Conservation (phyloP, 1,139 yeast species). For the Sugiyamaella sp. region DNA sequence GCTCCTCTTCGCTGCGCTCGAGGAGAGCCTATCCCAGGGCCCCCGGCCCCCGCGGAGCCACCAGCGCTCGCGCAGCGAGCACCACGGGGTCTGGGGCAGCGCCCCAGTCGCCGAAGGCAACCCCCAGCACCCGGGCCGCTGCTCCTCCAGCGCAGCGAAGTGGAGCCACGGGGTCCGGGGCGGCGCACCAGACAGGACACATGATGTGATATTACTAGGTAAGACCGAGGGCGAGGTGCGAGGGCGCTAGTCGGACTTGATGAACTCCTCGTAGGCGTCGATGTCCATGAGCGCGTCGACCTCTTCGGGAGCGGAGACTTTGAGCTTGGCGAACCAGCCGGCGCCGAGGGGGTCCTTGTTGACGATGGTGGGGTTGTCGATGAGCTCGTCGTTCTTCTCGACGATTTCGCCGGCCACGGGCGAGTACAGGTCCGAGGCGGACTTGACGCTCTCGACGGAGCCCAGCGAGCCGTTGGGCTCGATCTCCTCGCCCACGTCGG, state of each 20-base stretch:
- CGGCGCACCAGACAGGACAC: too few relatives aligned
- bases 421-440: conserved; percentile 89
- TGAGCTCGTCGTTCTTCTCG: conserved; percentile 69
- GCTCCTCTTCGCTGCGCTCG: not conserved
- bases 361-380: conserved; percentile 72
- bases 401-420: conserved; percentile 81
- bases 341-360: conserved; percentile 90
- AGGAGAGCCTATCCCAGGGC: not conserved
- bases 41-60: too few relatives aligned
- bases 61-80: not conserved
- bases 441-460: conserved; percentile 91
- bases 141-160: too few relatives aligned
- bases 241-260: conserved; percentile 47
- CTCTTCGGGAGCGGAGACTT: conserved; percentile 50
- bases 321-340: conserved; percentile 88
- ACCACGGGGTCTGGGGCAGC: not conserved
- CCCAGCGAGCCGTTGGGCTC: conserved; percentile 84
- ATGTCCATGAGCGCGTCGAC: conserved; percentile 52
- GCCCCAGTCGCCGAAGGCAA: conserved; percentile 10
- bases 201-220: too few relatives aligned
- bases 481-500: conserved; percentile 69
- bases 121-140: too few relatives aligned
- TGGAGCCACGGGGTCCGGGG: too few relatives aligned
- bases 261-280: conserved; percentile 65
- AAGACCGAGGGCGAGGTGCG: too few relatives aligned